Conservation (phyloP, 164 flowering plant species). For the Paratinospora sagittata region DNA sequence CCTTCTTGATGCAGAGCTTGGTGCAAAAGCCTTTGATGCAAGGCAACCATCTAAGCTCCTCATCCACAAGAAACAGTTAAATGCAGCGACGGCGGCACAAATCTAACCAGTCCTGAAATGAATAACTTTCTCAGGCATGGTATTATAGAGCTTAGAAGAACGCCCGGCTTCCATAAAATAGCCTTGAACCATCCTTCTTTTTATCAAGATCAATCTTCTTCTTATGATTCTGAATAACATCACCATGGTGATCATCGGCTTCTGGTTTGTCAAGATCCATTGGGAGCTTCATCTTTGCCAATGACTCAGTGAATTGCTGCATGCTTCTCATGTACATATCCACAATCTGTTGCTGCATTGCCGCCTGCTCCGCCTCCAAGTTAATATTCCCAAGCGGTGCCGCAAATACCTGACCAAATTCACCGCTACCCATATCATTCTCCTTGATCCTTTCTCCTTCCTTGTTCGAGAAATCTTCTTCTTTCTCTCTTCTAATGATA, state of each 20-base stretch:
- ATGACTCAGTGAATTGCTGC: slow-evolving; percentile 95
- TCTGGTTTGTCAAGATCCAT: slow-evolving; percentile 54
- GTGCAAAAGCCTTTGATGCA: not conserved
- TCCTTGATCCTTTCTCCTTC: slow-evolving; percentile 29
- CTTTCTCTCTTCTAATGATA: slow-evolving; percentile 22
- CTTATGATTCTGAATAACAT: slow-evolving; percentile 30
- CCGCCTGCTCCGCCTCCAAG: slow-evolving; percentile 54
- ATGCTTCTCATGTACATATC: slow-evolving; percentile 98
- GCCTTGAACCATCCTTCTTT: slow-evolving; percentile 69
- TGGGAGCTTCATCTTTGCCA: slow-evolving; percentile 99
- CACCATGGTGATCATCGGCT: slow-evolving; percentile 22
- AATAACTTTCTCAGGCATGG: not conserved
- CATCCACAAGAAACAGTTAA: slow-evolving; percentile 8
- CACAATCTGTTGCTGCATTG: slow-evolving; percentile 87
- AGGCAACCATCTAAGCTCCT: slow-evolving; percentile 4
- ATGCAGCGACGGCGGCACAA: not conserved
- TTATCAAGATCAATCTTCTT: slow-evolving; percentile 30
- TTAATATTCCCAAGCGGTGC: slow-evolving; percentile 43
- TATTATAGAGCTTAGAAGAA: slow-evolving; percentile 35
- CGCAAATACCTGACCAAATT: slow-evolving; percentile 37
- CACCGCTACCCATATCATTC: slow-evolving; percentile 15
- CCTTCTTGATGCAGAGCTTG: not conserved
- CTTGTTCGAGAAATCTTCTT: slow-evolving; percentile 23
- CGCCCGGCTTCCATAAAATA: slow-evolving; percentile 88
- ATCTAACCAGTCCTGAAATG: not conserved